Evolutionary conservation across 768 basidiomycete species (phyloP).

Genomic region (Boletellus emodensis): DNA sequence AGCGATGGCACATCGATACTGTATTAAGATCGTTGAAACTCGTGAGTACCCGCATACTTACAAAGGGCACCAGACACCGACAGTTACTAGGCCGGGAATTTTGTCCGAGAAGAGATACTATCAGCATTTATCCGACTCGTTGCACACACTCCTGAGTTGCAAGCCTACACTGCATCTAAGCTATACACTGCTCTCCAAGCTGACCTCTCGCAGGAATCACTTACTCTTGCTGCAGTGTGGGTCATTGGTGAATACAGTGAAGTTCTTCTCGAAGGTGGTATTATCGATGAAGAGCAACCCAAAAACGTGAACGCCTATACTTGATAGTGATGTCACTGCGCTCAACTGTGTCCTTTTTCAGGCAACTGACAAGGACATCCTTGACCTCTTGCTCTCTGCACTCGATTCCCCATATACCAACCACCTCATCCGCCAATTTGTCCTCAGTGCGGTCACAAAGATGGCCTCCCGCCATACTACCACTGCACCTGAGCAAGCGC

Average conservation of each 20-base stretch:
- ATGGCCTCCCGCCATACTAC: constrained; percentile 78
- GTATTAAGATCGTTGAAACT: constrained; percentile 88
- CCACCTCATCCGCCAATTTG: constrained; percentile 86
- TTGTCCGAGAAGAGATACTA: constrained; percentile 92
- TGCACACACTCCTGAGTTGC: constrained; percentile 94
- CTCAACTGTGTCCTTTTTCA: constrained; percentile 26
- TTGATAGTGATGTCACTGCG: background rate
- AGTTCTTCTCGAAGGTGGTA: constrained; percentile 77
- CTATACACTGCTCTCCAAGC: constrained; percentile 81
- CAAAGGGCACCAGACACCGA: background rate
- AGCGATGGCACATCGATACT: constrained; percentile 99
- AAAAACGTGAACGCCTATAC: constrained; percentile 47
- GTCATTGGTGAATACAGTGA: constrained; percentile 96
- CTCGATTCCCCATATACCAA: constrained; percentile 95
- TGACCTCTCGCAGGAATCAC: constrained; percentile 94
- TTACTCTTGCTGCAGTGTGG: constrained; percentile 93
- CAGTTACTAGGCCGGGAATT: constrained; percentile 82
- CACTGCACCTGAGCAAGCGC: constrained; percentile 62
- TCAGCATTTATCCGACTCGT: constrained; percentile 95
- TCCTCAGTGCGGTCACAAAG: constrained; percentile 86
- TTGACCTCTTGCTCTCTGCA: constrained; percentile 82
- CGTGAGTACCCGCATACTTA: constrained; percentile 44
- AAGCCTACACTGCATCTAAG: constrained; percentile 91
- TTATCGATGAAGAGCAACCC: constrained; percentile 72
- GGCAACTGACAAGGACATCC: constrained; percentile 76